These are phyloP conservation scores for Aspergillaceae sp. DNA, from an alignment of 2,329 filamentous ascomycete genomes.

Conservation along the genomic window DNA sequence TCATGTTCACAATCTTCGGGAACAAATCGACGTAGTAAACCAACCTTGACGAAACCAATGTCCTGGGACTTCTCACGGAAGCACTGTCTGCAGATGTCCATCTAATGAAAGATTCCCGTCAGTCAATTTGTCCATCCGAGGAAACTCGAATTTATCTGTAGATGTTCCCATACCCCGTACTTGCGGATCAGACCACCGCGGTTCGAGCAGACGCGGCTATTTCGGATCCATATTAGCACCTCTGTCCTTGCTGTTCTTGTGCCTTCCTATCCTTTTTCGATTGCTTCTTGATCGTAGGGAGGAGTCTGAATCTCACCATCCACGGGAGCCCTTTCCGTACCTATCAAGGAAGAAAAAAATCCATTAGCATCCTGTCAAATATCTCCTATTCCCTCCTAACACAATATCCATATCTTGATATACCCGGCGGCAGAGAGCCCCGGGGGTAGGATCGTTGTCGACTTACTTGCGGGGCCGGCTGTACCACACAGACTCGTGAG, in stretches of 20 bases:
- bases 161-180: constrained; percentile 57
- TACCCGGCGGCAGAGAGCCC: neutral
- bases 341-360: constrained; percentile 12
- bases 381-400: neutral
- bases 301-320: constrained; percentile 60
- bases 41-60: constrained; percentile 62
- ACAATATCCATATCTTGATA: neutral
- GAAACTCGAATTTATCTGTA: neutral
- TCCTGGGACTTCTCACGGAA: constrained; percentile 61
- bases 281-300: constrained; percentile 6
- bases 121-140: constrained; percentile 2
- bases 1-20: neutral
- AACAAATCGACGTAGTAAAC: constrained; percentile 6
- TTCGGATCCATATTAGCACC: constrained; percentile 17
- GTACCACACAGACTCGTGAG: constrained; percentile 98
- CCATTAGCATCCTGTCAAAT: constrained; percentile 9
- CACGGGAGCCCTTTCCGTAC: constrained; percentile 83
- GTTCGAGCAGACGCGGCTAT: constrained; percentile 81
- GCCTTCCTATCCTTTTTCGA: constrained; percentile 3
- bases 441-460: neutral
- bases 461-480: constrained; percentile 84
- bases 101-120: constrained; percentile 18
- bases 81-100: constrained; percentile 57
- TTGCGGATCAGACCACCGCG: constrained; percentile 99
- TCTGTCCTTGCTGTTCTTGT: constrained; percentile 9